Base-by-base conservation (phyloP, 768 basidiomycete genomes). In the Hirschioporus abietinus region DNA sequence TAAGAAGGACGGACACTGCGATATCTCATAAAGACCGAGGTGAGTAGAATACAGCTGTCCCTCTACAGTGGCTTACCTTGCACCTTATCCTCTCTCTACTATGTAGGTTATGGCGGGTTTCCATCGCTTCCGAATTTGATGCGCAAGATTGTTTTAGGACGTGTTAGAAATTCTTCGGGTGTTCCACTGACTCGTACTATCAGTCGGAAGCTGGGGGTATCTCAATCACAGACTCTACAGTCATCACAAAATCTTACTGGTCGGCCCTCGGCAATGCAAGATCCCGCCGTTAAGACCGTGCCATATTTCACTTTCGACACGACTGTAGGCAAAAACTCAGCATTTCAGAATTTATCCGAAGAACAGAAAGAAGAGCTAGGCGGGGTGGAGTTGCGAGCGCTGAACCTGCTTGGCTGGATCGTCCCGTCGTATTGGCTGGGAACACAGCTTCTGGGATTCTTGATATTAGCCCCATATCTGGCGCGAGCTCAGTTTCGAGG, bases 291-390 rank as follows among this genome's bases (percentile, higher is more conserved):
- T 9, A 59, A 59, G 25, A 59, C 25, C 58, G 78, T 77, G 1
- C 74, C 75, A 0, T 79, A 79, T 65, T 77, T 79, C 68, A 69
- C 71, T 1, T 79, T 79, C 67, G 70, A 76, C 26, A 77, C 77
- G n/a, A 69, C 72, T 3, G 77, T 79, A 10, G 78, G 78, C 2
- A 68, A 76, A 36, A 79, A 79, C 65, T 74, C 72, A 64, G 67
- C 72, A 35, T 79, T 79, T 67, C 71, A 74, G 26, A 75, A 73
- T 25, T 68, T 79, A 64, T 78, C 76, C 7, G 71, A 73, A 61
- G 78, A 79, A 25, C 76, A 79, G 64, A 73, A 76, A 68, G 77
- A 79, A 42, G 78, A 79, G 63, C 67, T 79, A 10, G 78, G 78
- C 25, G 78, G 78, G 20, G 76, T 78, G 9, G 78, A 79, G 66